phyloP scores from a whole-genome alignment of 768 basidiomycete species.

The Butyriboletus loyo region DNA sequence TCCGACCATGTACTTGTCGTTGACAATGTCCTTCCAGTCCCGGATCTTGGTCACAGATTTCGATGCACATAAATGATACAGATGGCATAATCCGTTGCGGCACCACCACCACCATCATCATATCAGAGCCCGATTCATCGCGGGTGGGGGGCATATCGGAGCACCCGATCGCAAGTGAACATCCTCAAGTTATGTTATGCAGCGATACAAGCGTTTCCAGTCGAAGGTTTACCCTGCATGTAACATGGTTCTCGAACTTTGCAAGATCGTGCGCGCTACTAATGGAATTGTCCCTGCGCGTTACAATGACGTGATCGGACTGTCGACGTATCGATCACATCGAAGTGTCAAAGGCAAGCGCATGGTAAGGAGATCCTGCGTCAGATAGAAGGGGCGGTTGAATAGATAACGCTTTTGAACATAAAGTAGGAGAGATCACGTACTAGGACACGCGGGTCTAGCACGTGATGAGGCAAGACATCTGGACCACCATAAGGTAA shows the following conservation, averaged over 20 bases:
- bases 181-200: too few relatives aligned
- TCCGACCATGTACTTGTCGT: neutral
- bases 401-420: neutral
- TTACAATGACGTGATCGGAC: slow-evolving; percentile 3
- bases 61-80: neutral
- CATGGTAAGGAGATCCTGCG: slow-evolving; percentile 1
- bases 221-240: neutral
- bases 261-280: neutral
- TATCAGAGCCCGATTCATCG: neutral
- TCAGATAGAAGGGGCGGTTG: neutral
- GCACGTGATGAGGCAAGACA: neutral
- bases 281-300: neutral
- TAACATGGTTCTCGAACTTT: neutral
- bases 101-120: neutral
- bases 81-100: neutral
- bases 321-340: slow-evolving; percentile 2
- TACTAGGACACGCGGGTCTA: slow-evolving; percentile 1
- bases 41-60: neutral
- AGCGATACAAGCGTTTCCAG: too few relatives aligned
- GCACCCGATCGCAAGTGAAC: neutral
- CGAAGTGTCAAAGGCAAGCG: neutral
- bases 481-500: neutral
- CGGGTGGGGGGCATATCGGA: neutral
- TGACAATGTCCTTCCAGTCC: neutral
- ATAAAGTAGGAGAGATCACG: neutral